A percentile compares a stretch with the other conserved stretches of the same genome.
phyloP scores from a whole-genome alignment of 768 basidiomycete genomes.

The Myochromella boudieri region DNA sequence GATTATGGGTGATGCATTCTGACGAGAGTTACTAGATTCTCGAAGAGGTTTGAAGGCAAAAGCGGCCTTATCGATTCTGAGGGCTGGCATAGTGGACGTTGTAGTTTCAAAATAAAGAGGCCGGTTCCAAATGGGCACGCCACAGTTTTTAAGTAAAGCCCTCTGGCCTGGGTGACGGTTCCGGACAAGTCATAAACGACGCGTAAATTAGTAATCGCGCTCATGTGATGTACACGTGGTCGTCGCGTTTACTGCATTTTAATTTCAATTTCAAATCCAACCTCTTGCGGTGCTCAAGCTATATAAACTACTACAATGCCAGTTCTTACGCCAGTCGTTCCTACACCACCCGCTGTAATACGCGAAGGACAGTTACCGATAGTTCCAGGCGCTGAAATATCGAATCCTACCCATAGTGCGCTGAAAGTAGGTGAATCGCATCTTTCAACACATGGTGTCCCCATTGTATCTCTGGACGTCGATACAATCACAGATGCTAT shows the following conservation, averaged over 20 bases:
- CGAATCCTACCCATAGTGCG: too few relatives aligned
- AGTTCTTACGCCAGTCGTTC: conserved; percentile 1
- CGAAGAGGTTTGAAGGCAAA: conserved; percentile 13
- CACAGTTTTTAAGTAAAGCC: too few relatives aligned
- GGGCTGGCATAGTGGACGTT: conserved; percentile 18
- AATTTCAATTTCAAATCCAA: too few relatives aligned
- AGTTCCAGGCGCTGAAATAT: neutral
- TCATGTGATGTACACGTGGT: conserved; percentile 9
- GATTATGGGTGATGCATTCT: too few relatives aligned
- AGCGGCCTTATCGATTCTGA: conserved; percentile 14
- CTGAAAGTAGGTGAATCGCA: neutral
- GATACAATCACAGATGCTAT: conserved; percentile 54
- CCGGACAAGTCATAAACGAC: too few relatives aligned
- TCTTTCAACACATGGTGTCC: conserved; percentile 21
- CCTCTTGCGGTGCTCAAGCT: too few relatives aligned
- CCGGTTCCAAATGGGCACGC: too few relatives aligned
- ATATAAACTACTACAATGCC: too few relatives aligned
- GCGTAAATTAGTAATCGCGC: too few relatives aligned
- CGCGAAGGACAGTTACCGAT: neutral
- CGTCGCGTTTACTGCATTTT: neutral
- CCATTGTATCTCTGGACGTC: conserved; percentile 44
- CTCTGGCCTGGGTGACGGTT: too few relatives aligned
- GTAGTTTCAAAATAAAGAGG: too few relatives aligned
- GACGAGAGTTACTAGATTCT: too few relatives aligned
- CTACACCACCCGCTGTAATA: neutral